phyloP scores from a whole-genome alignment of 441 rosid genomes.

The Francoa sonchifolia region DNA sequence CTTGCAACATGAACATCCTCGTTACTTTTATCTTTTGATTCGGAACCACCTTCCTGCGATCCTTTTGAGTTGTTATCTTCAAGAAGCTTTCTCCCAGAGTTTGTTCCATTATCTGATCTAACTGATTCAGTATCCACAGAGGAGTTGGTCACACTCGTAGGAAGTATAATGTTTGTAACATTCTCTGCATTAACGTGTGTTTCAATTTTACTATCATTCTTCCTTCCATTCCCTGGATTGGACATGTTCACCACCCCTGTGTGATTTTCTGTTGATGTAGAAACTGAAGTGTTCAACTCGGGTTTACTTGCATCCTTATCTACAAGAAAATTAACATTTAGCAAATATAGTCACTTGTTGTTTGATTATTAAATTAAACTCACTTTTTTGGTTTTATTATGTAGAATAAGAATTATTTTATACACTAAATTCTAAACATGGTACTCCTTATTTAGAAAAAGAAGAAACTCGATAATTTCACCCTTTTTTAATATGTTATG shows the following conservation, averaged over 20 bases:
- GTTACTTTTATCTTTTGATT: slow-evolving; percentile 24
- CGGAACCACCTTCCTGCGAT: slow-evolving; percentile 35
- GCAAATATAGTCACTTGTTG: no score
- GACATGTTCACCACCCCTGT: slow-evolving; percentile 21
- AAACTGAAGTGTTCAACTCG: slow-evolving; percentile 27
- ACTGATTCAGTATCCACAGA: slow-evolving; percentile 1
- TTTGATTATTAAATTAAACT: no score
- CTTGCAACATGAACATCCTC: slow-evolving; percentile 47
- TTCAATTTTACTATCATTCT: slow-evolving; percentile 30
- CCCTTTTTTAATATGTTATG: no score
- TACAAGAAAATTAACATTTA: slow-evolving; percentile 14
- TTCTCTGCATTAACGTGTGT: slow-evolving; percentile 22
- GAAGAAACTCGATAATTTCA: no score
- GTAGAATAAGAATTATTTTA: no score
- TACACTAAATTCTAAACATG: no score
- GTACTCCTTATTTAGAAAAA: no score
- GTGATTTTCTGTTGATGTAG: slow-evolving; percentile 21
- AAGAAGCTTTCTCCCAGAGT: slow-evolving; percentile 60
- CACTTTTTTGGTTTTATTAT: no score
- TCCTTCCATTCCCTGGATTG: slow-evolving; percentile 27
- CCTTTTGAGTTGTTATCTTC: slow-evolving; percentile 46
- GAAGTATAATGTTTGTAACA: slow-evolving; percentile 9
- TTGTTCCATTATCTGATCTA: slow-evolving; percentile 30
- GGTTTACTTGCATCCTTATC: slow-evolving; percentile 38
- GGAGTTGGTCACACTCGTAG: slow-evolving; percentile 7